Evolutionary conservation across 108 stramenopile genomes (phyloP).

Genomic region (Parietichytrium sp.): DNA sequence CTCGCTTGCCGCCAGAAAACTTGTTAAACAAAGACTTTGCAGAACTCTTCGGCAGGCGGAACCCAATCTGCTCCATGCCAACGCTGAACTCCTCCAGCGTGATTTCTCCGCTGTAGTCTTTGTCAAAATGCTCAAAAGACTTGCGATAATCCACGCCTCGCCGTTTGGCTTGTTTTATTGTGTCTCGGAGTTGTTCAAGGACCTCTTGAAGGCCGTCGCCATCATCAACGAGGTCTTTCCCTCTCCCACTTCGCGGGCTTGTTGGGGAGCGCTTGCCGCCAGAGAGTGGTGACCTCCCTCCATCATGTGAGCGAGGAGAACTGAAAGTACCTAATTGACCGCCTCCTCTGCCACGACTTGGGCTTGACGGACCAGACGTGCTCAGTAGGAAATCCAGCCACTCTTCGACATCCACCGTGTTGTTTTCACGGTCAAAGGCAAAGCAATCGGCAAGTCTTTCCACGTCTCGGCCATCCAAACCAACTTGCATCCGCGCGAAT

Average conservation of each 20-base stretch:
- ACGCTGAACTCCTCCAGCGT: background rate
- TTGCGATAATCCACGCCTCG: slow-evolving; percentile 12
- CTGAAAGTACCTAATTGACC: too few species aligned
- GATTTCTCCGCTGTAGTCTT: background rate
- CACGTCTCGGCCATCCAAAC: background rate
- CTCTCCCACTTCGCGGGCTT: too few species aligned
- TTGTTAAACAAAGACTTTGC: background rate
- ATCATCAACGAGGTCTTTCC: background rate
- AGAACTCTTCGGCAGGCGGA: background rate
- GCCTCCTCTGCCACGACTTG: too few species aligned
- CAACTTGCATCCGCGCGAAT: background rate
- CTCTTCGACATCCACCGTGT: background rate
- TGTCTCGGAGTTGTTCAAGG: background rate
- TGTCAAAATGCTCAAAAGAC: slow-evolving; percentile 36
- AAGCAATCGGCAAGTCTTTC: slow-evolving; percentile 10
- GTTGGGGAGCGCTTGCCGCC: too few species aligned
- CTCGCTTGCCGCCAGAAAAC: background rate
- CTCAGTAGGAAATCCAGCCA: slow-evolving; percentile 13
- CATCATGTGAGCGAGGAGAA: too few species aligned
- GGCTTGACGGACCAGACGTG: too few species aligned
- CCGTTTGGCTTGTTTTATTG: background rate
- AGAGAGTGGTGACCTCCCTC: too few species aligned
- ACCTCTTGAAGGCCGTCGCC: background rate
- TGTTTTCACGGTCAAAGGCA: background rate
- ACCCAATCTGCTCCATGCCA: slow-evolving; percentile 10